Evolutionary conservation across 2,329 filamentous ascomycete genomes (phyloP).

Genomic region (Polytolypa hystricis): DNA sequence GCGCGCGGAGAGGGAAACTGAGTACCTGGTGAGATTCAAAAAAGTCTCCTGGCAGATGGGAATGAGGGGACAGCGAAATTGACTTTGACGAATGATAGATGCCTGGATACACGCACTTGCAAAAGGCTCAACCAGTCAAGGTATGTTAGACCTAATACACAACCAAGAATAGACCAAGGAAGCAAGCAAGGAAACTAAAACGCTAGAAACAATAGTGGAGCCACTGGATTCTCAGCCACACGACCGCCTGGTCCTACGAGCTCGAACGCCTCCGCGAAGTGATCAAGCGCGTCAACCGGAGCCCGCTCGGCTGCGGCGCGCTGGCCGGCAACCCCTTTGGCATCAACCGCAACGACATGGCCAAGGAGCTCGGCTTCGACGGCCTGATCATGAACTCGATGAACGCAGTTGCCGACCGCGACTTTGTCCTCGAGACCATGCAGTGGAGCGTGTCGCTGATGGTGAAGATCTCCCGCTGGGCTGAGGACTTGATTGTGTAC

Average conservation of each 20-base stretch:
- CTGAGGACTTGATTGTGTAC: slow-evolving; percentile 80
- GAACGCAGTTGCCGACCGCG: slow-evolving; percentile 62
- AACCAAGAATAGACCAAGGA: too few relatives aligned
- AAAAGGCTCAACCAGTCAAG: slow-evolving; percentile 50
- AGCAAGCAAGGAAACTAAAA: too few relatives aligned
- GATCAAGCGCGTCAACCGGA: slow-evolving; percentile 59
- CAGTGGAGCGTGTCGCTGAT: slow-evolving; percentile 71
- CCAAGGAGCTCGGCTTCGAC: slow-evolving; percentile 70
- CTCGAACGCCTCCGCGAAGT: slow-evolving; percentile 66
- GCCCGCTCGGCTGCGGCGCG: slow-evolving; percentile 63
- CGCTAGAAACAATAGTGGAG: too few relatives aligned
- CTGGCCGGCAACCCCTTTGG: slow-evolving; percentile 73
- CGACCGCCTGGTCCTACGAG: slow-evolving; percentile 59
- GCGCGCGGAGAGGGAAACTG: slow-evolving; percentile 63
- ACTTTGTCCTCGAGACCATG: slow-evolving; percentile 73
- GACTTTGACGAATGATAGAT: too few relatives aligned
- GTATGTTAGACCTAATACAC: too few relatives aligned
- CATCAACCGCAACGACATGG: slow-evolving; percentile 69
- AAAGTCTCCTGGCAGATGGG: background rate
- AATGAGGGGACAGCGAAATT: too few relatives aligned
- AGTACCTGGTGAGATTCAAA: slow-evolving; percentile 38
- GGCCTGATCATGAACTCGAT: slow-evolving; percentile 66
- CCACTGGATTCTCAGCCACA: slow-evolving; percentile 71
- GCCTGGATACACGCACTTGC: slow-evolving; percentile 81
- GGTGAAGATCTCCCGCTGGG: slow-evolving; percentile 68